phyloP scores from a whole-genome alignment of 2,329 filamentous ascomycete species.

The Diplocarpon rosae region DNA sequence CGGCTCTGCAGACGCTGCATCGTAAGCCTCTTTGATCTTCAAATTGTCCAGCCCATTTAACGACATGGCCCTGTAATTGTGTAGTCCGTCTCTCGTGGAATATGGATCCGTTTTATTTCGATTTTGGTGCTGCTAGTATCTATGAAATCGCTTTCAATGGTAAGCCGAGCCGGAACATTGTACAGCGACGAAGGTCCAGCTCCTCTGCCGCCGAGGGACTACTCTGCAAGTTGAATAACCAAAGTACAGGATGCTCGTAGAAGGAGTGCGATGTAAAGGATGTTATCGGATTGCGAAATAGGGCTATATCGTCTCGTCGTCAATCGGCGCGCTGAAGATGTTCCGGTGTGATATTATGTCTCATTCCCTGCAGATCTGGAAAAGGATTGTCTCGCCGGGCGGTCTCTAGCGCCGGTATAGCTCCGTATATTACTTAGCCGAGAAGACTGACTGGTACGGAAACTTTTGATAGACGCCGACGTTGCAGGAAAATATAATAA shows the following conservation, averaged over 20 bases:
- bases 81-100: neutral
- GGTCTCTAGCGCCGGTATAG: neutral
- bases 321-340: constrained; percentile 1
- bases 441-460: too few relatives aligned
- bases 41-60: constrained; percentile 85
- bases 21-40: constrained; percentile 74
- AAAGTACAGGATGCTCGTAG: constrained; percentile 1
- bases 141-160: constrained; percentile 21
- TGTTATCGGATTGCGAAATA: neutral
- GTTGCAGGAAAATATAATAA: too few relatives aligned
- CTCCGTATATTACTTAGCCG: too few relatives aligned
- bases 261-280: neutral
- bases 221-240: constrained; percentile 10
- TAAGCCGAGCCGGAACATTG: constrained; percentile 22
- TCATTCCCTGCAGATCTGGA: constrained; percentile 2
- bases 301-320: neutral
- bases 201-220: constrained; percentile 16
- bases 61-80: constrained; percentile 54
- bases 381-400: neutral
- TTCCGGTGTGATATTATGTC: neutral
- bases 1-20: constrained; percentile 66
- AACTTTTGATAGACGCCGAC: too few relatives aligned
- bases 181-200: constrained; percentile 16
- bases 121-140: constrained; percentile 1
- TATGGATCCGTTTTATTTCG: constrained; percentile 6